Evolutionary conservation across 2,329 filamentous ascomycete species (phyloP), one percentile per base, ranked within the genome.

Genomic region (Zarea fungicola): DNA sequence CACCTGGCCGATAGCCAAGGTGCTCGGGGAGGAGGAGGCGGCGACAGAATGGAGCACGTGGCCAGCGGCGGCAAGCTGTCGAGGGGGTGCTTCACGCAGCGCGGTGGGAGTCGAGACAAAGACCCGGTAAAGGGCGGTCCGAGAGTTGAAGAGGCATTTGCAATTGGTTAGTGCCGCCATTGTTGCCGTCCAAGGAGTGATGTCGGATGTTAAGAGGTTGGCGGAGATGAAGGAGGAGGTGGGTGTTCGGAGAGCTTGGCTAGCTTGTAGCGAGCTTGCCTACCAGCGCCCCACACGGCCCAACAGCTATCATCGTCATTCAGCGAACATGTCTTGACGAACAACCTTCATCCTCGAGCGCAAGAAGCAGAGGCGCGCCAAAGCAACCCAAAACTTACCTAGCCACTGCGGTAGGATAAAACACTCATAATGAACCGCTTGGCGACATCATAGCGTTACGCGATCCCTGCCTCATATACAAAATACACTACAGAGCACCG

Each of bases 81-180:
- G 34, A 6, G 34, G 10, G 28, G 28, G 21, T 10, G 13, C 10
- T 6, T n/a, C n/a, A n/a, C n/a, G n/a, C n/a, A n/a, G n/a, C 21
- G 14, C 3, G 21, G 29, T 6, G 9, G 35, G 25, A 18, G 65
- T 65, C 40, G 64, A 62, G 55, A 77, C 54, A 55, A 78, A 75
- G 41, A 76, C 70, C 46, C 68, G 65, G 39, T 71, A 67, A 5
- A 80, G 68, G 52, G 73, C 72, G 29, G 64, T 56, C n/a, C 69
- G 67, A 44, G 73, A 67, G 54, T 67, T 71, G 59, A 69, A 70
- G 35, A 74, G 55, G 52, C 70, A 75, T 48, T 55, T 51, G 21
- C 64, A 51, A 46, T 59, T 52, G 50, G 56, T 67, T 72, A 76
- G n/a, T 64, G 49, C 19, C 6, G 21, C 22, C 35, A 43, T 53